A percentile compares a stretch with the other conserved stretches of the same genome.
Conservation (phyloP, 2,329 filamentous ascomycete species). For the Davidsoniella australis region DNA sequence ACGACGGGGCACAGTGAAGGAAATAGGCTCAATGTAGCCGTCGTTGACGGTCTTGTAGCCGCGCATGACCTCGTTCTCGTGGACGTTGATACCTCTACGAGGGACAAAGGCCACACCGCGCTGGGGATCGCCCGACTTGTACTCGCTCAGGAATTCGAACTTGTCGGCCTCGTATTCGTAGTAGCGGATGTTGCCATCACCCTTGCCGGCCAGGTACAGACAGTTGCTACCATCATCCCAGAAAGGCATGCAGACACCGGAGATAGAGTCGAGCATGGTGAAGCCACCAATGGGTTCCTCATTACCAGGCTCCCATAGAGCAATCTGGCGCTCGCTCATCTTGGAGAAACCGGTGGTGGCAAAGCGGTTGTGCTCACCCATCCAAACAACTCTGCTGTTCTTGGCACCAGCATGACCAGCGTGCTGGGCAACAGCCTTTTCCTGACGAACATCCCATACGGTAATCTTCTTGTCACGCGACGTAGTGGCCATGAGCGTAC, state of each 20-base stretch:
- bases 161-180: constrained; percentile 98
- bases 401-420: constrained; percentile 83
- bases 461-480: constrained; percentile 96
- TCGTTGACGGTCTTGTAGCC: constrained; percentile 97
- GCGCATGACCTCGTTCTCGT: constrained; percentile 91
- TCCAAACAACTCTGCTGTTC: constrained; percentile 92
- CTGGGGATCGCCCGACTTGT: constrained; percentile 93
- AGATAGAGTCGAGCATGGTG: constrained; percentile 81
- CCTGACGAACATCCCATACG: constrained; percentile 92
- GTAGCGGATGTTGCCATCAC: constrained; percentile 97
- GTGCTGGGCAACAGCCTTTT: constrained; percentile 70
- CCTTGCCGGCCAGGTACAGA: constrained; percentile 91
- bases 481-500: constrained; percentile 73
- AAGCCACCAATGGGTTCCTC: constrained; percentile 82
- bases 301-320: constrained; percentile 81
- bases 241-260: constrained; percentile 97
- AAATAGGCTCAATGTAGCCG: constrained; percentile 84
- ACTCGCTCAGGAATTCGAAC: constrained; percentile 91
- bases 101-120: constrained; percentile 87
- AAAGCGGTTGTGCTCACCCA: constrained; percentile 91
- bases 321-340: constrained; percentile 95
- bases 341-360: constrained; percentile 93
- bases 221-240: constrained; percentile 97
- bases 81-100: constrained; percentile 84
- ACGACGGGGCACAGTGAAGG: constrained; percentile 87